phyloP scores from a whole-genome alignment of 352 stramenopile species.

The Plasmopara muralis region DNA sequence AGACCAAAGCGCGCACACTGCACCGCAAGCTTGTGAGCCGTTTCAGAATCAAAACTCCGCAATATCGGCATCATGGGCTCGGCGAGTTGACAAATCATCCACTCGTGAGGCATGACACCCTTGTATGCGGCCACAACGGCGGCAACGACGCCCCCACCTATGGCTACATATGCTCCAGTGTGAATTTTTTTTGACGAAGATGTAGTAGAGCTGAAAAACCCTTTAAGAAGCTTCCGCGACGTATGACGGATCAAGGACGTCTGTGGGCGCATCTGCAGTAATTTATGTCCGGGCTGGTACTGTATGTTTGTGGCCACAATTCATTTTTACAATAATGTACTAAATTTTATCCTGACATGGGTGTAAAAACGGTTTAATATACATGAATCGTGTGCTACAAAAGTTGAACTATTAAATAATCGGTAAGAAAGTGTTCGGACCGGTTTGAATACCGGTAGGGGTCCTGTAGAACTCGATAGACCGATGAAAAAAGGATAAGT shows the following conservation, averaged over 20 bases:
- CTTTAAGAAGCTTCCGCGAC: conserved; percentile 4
- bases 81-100: conserved; percentile 57
- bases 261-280: conserved; percentile 18
- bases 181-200: conserved; percentile 14
- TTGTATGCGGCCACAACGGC: conserved; percentile 56
- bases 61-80: conserved; percentile 80
- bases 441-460: no score
- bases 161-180: conserved; percentile 28
- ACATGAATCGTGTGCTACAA: no score
- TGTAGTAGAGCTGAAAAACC: conserved; percentile 15
- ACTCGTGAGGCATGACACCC: conserved; percentile 68
- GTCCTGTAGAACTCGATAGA: no score
- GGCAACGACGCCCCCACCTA: conserved; percentile 42
- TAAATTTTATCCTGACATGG: no score
- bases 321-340: background rate
- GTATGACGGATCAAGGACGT: conserved; percentile 5
- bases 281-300: background rate
- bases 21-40: conserved; percentile 79
- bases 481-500: no score
- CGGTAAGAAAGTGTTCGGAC: no score
- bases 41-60: conserved; percentile 79
- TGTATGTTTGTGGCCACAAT: no score
- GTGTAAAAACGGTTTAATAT: no score
- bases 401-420: no score
- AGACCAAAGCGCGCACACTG: conserved; percentile 69